A percentile compares a stretch with the other conserved stretches of the same genome.
Conservation (phyloP, 106 monocot genomes). For the Phalaenopsis equestris region DNA sequence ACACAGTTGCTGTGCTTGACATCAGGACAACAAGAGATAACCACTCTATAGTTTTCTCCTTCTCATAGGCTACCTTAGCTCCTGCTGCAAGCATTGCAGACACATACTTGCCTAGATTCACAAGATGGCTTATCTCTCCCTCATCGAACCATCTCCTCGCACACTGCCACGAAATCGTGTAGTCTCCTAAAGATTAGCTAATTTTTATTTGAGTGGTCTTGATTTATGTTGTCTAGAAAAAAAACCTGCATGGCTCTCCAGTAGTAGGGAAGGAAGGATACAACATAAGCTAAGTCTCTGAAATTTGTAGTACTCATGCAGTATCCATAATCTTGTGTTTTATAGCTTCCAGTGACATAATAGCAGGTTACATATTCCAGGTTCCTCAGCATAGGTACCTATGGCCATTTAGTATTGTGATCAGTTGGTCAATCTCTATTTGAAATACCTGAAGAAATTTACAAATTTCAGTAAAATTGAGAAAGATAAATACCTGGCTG, state of each 20-base stretch:
- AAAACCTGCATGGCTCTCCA: slow-evolving; percentile 98
- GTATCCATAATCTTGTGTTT: slow-evolving; percentile 77
- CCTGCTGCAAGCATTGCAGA: slow-evolving; percentile 84
- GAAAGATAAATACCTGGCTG: slow-evolving; percentile 67
- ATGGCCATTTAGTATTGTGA: slow-evolving; percentile 5
- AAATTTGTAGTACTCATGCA: slow-evolving; percentile 59
- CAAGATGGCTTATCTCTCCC: slow-evolving; percentile 54
- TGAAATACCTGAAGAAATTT: neutral
- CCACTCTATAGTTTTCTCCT: slow-evolving; percentile 60
- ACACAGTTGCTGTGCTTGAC: slow-evolving; percentile 75
- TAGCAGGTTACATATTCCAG: slow-evolving; percentile 91
- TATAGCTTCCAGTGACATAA: slow-evolving; percentile 96
- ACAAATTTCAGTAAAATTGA: neutral
- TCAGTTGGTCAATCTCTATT: neutral
- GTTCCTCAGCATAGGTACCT: slow-evolving; percentile 90
- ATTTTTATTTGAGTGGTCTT: neutral
- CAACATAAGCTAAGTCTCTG: slow-evolving; percentile 80
- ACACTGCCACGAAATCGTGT: slow-evolving; percentile 31
- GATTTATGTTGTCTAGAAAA: neutral
- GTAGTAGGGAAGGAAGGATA: slow-evolving; percentile 97
- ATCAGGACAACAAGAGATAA: slow-evolving; percentile 56
- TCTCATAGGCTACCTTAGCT: slow-evolving; percentile 82
- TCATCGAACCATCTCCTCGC: slow-evolving; percentile 82
- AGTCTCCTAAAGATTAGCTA: neutral
- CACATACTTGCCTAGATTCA: slow-evolving; percentile 75